Evolutionary conservation across 768 basidiomycete species (phyloP), one percentile per base, ranked within the genome.

Genomic region (Naganishia vishniacii): DNA sequence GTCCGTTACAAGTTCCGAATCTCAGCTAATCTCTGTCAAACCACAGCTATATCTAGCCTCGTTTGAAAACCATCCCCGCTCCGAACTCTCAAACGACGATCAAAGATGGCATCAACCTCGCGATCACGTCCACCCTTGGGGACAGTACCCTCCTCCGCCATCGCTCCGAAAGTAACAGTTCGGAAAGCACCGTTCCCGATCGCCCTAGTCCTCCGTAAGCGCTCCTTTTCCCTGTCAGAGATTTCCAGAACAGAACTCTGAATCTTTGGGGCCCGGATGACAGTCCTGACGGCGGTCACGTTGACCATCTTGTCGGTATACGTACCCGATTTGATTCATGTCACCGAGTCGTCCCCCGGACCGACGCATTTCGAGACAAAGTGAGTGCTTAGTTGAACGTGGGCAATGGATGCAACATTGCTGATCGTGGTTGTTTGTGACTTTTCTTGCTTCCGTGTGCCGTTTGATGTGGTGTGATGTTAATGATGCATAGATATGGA

Each of bases 291-390:
- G 1, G 72, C 75, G 3, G 73, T 73, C 8, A 69, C 71, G 20
- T 61, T 75, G 9, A 74, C 74, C 12, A 47, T 77, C 18, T 46
- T 75, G 6, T 73, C 73, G 58, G 73, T 75, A 48, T 72, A 75
- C 59, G 67, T 72, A 1, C 65, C 74, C 16, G 69, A 73, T 40
- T 48, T 75, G 32, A 72, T 77, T 29, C 69, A 73, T 59, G 70
- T 74, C 15, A 64, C 68, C 6, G 53, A 64, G 8, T 34, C 31
- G 15, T 68, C 65, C 48, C 73, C 72, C 28, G 75, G 75, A 15
- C 75, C 75, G 18, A 59, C 71, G 8, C 65, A 68, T 28, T 75
- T 75, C 41, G 72, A 75, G 64, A 75, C 73, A 18, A 71, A 70
- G 75, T 76, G 49, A 67, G 75, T 64, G 7, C 32, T 13, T 6